Percentiles rank a stretch among this genome's conserved stretches.
These are phyloP conservation scores for Mortierella sp. DNA, from an alignment of 371 early-diverging fungal species.

Conservation along the genomic window DNA sequence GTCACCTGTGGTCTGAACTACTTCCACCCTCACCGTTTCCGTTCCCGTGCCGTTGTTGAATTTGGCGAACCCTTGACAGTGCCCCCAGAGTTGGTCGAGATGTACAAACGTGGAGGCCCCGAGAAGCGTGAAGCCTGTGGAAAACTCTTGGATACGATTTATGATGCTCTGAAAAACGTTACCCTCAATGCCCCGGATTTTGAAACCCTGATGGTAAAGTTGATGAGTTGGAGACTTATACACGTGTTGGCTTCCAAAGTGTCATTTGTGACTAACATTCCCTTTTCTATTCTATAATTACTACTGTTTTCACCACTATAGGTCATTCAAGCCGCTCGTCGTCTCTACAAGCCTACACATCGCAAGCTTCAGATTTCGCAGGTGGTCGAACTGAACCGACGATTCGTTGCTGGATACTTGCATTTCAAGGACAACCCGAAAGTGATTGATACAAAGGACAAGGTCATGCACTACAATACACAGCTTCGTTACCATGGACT, in stretches of 20 bases:
- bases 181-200: conserved; percentile 95
- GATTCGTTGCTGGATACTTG: conserved; percentile 90
- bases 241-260: not conserved
- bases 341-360: conserved; percentile 92
- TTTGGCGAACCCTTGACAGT: conserved; percentile 92
- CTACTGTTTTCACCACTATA: conserved; percentile 22
- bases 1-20: conserved; percentile 94
- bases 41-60: conserved; percentile 96
- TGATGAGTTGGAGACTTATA: not conserved
- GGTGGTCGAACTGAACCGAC: conserved; percentile 90
- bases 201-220: conserved; percentile 85
- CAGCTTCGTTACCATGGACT: conserved; percentile 91
- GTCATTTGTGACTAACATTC: not conserved
- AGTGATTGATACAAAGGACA: conserved; percentile 75
- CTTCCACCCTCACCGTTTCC: conserved; percentile 95
- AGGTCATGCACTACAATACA: conserved; percentile 88
- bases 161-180: conserved; percentile 82
- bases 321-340: conserved; percentile 93
- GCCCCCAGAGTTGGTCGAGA: conserved; percentile 76
- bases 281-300: not conserved
- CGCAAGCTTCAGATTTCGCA: conserved; percentile 84
- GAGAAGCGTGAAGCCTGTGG: conserved; percentile 85
- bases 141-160: conserved; percentile 78
- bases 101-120: conserved; percentile 84
- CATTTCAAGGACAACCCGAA: conserved; percentile 84